Percentiles rank a stretch among this genome's conserved stretches.
Evolutionary conservation across 371 early-diverging fungal species (phyloP).

Genomic region (Rozella allomycis): DNA sequence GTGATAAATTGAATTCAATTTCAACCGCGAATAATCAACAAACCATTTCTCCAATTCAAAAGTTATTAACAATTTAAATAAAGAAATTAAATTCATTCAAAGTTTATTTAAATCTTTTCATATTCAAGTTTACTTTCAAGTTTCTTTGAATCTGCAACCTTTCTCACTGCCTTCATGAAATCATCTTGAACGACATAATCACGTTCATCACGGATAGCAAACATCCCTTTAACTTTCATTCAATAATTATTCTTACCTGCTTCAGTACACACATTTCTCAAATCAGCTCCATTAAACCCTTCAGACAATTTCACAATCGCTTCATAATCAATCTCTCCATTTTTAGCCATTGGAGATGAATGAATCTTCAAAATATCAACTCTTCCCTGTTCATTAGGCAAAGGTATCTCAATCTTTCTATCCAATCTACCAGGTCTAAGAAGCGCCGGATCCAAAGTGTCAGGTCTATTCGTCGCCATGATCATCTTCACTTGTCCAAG

Average conservation of each 20-base stretch:
- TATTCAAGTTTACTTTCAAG: constrained; percentile 95
- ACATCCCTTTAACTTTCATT: constrained; percentile 45
- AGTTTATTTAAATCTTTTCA: constrained; percentile 15
- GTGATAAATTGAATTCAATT: too few relatives aligned
- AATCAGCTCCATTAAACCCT: constrained; percentile 98
- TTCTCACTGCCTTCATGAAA: constrained; percentile 98
- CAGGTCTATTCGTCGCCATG: constrained; percentile 99
- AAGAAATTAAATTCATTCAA: too few relatives aligned
- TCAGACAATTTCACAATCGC: constrained; percentile 93
- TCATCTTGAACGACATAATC: constrained; percentile 96
- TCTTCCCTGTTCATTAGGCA: constrained; percentile 72
- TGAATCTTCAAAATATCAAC: constrained; percentile 97
- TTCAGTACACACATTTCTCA: constrained; percentile 98
- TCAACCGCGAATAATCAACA: too few relatives aligned
- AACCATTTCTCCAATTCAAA: too few relatives aligned
- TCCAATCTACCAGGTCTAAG: constrained; percentile 95
- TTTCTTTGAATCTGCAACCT: constrained; percentile 95
- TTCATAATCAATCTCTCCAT: constrained; percentile 93
- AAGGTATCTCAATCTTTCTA: constrained; percentile 96
- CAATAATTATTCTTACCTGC: constrained; percentile 41
- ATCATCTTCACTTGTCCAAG: constrained; percentile 96
- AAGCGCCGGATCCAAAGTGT: constrained; percentile 96
- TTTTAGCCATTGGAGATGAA: constrained; percentile 72
- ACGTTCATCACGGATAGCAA: constrained; percentile 97
- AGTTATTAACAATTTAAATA: too few relatives aligned